Evolutionary conservation across 306 rosid genomes (phyloP).

Genomic region (Styphnolobium japonicum): DNA sequence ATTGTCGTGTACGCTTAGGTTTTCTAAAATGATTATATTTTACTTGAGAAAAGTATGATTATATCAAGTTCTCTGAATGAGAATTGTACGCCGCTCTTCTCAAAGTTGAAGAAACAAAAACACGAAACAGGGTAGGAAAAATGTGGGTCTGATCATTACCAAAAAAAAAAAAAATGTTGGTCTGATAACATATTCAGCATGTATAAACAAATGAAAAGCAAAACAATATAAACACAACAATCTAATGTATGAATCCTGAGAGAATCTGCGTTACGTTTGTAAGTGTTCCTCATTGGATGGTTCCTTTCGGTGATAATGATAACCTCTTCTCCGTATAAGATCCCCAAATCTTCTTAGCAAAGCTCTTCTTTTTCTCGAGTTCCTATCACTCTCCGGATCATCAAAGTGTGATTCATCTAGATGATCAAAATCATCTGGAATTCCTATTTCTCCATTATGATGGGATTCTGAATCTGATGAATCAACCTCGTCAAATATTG

Average conservation of each 20-base stretch:
- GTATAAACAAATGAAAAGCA: background rate
- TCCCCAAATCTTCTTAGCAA: constrained; percentile 79
- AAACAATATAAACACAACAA: background rate
- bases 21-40: background rate
- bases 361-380: constrained; percentile 72
- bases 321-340: constrained; percentile 60
- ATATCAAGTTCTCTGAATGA: no score
- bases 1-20: background rate
- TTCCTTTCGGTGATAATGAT: constrained; percentile 30
- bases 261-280: background rate
- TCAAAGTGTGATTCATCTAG: constrained; percentile 47
- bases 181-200: no score
- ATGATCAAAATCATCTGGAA: constrained; percentile 46
- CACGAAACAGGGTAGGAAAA: background rate
- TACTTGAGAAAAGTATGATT: background rate
- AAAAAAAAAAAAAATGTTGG: no score
- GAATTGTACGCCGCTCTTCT: no score
- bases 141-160: no score
- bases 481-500: constrained; percentile 55
- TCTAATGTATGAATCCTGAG: background rate
- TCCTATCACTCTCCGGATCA: constrained; percentile 47
- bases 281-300: constrained; percentile 33
- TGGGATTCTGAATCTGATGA: constrained; percentile 42
- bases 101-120: background rate
- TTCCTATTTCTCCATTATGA: constrained; percentile 39